Evolutionary conservation across 1,284 basidiomycete genomes (phyloP).

Genomic region (Pyrrhoderma noxium): DNA sequence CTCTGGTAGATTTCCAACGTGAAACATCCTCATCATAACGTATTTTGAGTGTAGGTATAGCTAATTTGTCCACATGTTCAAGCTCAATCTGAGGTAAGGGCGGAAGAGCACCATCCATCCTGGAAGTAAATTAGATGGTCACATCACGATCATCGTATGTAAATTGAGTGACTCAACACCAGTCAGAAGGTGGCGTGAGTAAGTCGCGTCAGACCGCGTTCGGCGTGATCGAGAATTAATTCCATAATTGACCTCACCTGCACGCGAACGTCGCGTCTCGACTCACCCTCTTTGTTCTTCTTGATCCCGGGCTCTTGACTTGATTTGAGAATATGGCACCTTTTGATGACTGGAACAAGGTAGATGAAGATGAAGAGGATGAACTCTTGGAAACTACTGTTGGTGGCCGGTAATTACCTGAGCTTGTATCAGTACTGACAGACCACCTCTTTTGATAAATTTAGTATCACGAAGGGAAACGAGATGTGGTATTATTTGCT

Average conservation of each 20-base stretch:
- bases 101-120: slow-evolving; percentile 16
- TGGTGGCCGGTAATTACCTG: slow-evolving; percentile 22
- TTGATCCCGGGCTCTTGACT: background rate
- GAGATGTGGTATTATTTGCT: slow-evolving; percentile 85
- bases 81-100: slow-evolving; percentile 26
- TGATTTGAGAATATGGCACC: slow-evolving; percentile 36
- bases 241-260: background rate
- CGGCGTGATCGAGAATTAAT: background rate
- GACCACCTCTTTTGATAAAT: background rate
- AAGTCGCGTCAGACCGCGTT: slow-evolving; percentile 1
- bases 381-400: slow-evolving; percentile 68
- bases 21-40: slow-evolving; percentile 62
- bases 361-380: slow-evolving; percentile 72
- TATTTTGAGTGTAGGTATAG: slow-evolving; percentile 39
- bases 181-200: slow-evolving; percentile 1
- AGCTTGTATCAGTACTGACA: background rate
- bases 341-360: slow-evolving; percentile 68
- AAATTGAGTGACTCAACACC: background rate
- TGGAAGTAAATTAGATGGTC: background rate
- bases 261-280: background rate
- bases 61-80: slow-evolving; percentile 3
- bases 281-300: background rate
- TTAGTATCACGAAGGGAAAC: slow-evolving; percentile 66
- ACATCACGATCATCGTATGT: background rate
- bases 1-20: slow-evolving; percentile 59